Evolutionary conservation across 2,329 filamentous ascomycete genomes (phyloP).

Genomic region (Trichoderma sp.): DNA sequence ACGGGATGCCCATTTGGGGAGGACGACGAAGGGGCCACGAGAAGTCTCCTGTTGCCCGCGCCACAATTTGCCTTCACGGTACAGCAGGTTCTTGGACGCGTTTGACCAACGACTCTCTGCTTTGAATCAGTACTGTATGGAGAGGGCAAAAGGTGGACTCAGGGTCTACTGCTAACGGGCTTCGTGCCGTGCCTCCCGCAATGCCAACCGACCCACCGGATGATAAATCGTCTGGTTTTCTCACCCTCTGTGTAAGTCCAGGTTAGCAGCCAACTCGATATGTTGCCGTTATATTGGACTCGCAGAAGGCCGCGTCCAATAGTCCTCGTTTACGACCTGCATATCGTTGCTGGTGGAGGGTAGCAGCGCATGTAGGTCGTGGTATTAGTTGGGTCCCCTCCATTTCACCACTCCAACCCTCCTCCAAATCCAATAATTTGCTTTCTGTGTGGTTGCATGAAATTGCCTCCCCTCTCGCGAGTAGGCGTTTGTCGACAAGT

Average conservation of each 20-base stretch:
- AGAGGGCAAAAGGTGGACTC: background rate
- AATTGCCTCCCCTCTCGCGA: background rate
- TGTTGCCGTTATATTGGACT: background rate
- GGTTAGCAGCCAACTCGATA: background rate
- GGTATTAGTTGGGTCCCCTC: background rate
- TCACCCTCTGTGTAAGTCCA: background rate
- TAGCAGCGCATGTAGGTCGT: background rate
- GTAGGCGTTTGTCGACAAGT: background rate
- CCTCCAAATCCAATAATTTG: background rate
- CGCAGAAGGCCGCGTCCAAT: background rate
- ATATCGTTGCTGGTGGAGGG: conserved; percentile 1
- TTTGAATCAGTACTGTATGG: background rate
- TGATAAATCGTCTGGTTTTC: background rate
- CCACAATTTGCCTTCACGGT: background rate
- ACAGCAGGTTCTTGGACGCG: background rate
- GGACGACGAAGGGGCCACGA: background rate
- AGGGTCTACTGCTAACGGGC: background rate
- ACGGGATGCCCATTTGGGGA: background rate
- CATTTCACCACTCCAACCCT: background rate
- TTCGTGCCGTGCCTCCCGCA: conserved; percentile 18
- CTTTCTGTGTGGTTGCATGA: background rate
- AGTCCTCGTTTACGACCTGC: background rate
- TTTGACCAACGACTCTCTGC: background rate
- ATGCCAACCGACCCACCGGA: background rate
- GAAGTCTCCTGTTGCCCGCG: background rate